Conservation (phyloP, 2,329 filamentous ascomycete species). For the Venturia effusa region DNA sequence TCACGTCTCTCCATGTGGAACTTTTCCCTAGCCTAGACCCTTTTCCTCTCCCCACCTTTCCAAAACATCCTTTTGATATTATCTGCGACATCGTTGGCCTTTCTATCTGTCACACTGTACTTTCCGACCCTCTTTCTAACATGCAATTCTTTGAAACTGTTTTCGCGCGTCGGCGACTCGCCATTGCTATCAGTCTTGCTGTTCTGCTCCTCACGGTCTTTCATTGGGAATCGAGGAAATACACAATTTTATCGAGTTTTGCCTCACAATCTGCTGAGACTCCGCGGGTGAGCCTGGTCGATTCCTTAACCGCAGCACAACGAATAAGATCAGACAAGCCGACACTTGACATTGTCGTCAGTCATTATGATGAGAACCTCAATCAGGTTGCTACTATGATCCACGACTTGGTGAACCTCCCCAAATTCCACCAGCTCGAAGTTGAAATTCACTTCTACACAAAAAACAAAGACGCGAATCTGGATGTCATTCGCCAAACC, state of each 20-base stretch:
- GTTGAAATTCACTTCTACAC: conserved; percentile 21
- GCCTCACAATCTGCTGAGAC: not conserved
- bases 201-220: not conserved
- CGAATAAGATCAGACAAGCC: conserved; percentile 16
- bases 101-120: not conserved
- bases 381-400: not conserved
- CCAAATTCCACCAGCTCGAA: not conserved
- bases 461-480: conserved; percentile 20
- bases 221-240: not conserved
- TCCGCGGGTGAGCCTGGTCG: not conserved
- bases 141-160: not conserved
- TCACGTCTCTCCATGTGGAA: not conserved
- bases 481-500: conserved; percentile 15
- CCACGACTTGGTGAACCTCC: not conserved
- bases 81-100: not conserved
- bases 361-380: conserved; percentile 1
- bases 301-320: not conserved
- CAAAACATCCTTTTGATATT: not conserved
- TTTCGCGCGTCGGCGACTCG: not conserved
- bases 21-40: not conserved
- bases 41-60: not conserved
- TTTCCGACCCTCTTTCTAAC: not conserved
- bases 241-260: not conserved
- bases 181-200: not conserved
- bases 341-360: conserved; percentile 10